Percentiles rank a stretch among this genome's conserved stretches.
Conservation (phyloP, 2,329 filamentous ascomycete genomes). For the Ceratocystis cacaofunesta region DNA sequence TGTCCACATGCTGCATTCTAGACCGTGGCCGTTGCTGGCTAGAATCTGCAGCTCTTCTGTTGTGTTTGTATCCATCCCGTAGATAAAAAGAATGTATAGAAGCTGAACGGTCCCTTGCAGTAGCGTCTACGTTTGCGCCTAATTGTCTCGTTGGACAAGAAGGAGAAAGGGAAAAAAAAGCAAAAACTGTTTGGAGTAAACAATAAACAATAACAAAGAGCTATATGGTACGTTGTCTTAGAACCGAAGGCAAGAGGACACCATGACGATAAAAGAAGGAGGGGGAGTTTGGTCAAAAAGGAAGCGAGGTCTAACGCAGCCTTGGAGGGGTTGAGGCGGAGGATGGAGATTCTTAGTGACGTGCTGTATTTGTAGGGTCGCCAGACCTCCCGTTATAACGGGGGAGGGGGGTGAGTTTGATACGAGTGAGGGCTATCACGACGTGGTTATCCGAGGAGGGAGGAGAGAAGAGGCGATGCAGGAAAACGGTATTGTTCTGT, state of each 20-base stretch:
- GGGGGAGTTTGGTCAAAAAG: not conserved
- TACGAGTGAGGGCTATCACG: not conserved
- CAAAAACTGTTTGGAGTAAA: not conserved
- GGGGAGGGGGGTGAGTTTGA: not conserved
- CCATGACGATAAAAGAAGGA: not conserved
- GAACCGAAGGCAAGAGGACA: not conserved
- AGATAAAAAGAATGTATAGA: not conserved
- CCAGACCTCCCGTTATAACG: not conserved
- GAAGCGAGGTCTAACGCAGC: not conserved
- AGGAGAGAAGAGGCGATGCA: not conserved
- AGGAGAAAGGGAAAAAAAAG: not conserved
- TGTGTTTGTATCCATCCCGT: not conserved
- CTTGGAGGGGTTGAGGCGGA: not conserved
- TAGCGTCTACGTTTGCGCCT: not conserved
- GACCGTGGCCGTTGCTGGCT: not conserved
- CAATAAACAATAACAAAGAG: not conserved
- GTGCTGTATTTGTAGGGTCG: not conserved
- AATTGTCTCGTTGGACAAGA: not conserved
- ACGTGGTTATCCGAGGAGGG: not conserved
- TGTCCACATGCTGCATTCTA: not conserved
- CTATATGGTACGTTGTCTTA: not conserved
- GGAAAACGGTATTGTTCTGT: not conserved
- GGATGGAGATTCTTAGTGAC: not conserved
- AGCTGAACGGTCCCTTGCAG: constrained; percentile 4
- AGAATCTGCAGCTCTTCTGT: not conserved